Base-by-base conservation (phyloP, 164 flowering plant genomes). In the Euptelea pleiosperma region DNA sequence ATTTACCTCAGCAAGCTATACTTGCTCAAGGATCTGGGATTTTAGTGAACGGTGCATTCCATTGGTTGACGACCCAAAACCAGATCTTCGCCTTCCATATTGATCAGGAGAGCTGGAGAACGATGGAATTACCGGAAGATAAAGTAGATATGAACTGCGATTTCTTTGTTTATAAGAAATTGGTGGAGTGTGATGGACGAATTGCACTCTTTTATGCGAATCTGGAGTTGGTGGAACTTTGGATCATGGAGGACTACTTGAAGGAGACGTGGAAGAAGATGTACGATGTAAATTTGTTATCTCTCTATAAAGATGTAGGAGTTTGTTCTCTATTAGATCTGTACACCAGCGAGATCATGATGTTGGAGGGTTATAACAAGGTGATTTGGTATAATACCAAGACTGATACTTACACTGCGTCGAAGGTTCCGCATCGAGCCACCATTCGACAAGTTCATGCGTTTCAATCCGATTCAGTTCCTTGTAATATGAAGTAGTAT, bases 151-250 rank as follows among this genome's bases (percentile, higher is more conserved):
- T n/a, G 19, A 15, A 31, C 4, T 7, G 10, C 2, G 54, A 29
- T n/a, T n/a, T n/a, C n/a, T n/a, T n/a, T n/a, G n/a, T n/a, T 29
- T n/a, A 29, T 5, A 25, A 49, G 14, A 8, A 12, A 49, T 30
- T 50, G 21, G 34, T 50, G 36, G 35, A 50, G 9, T 50, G 35
- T 30, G 54, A 50, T 9, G 54, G 54, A n/a, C 11, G n/a, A n/a
- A n/a, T n/a, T 31, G 22, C 16, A 8, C 9, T n/a, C 8, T 14
- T 29, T 6, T 50, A 29, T 30, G n/a, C 1, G 4, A 7, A 4
- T 1, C 4, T 50, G 36, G 54, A 29, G n/a, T n/a, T n/a, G n/a
- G n/a, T 50, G 24, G 54, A 50, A 37, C 54, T 50, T 29, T 50
- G 54, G 54, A 21, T 50, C 4, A 28, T 50, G 33, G 12, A 50